A percentile compares a stretch with the other conserved stretches of the same genome.
phyloP scores from a whole-genome alignment of 192 early-diverging fungal species.

The Coemansia sp. region DNA sequence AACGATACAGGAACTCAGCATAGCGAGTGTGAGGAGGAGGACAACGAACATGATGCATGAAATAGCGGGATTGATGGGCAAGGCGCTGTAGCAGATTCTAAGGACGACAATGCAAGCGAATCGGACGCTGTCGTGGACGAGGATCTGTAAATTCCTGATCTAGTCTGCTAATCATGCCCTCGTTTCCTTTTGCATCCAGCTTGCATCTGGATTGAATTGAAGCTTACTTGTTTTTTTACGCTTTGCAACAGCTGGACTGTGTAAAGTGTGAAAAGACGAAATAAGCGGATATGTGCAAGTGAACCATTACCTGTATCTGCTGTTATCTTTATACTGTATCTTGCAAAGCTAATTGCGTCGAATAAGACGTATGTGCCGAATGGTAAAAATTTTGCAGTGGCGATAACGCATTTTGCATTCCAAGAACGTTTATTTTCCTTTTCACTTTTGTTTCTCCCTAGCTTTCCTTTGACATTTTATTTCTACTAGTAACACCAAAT shows the following conservation, averaged over 20 bases:
- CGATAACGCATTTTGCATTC: too few relatives aligned
- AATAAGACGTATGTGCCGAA: too few relatives aligned
- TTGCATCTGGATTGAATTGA: neutral
- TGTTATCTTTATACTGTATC: too few relatives aligned
- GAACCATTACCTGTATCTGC: neutral
- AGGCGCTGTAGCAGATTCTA: neutral
- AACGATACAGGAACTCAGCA: slow-evolving; percentile 19
- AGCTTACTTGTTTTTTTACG: neutral
- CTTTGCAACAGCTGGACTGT: neutral
- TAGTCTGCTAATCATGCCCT: neutral
- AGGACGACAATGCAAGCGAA: neutral
- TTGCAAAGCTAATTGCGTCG: too few relatives aligned
- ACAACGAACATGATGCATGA: slow-evolving; percentile 1
- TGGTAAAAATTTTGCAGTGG: too few relatives aligned
- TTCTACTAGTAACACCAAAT: too few relatives aligned
- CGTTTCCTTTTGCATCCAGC: neutral
- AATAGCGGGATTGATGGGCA: neutral
- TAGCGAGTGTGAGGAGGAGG: slow-evolving; percentile 10
- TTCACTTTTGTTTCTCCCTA: too few relatives aligned
- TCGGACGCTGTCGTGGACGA: neutral
- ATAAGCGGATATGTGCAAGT: neutral
- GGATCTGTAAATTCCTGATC: neutral
- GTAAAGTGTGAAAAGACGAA: neutral
- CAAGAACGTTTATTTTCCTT: too few relatives aligned
- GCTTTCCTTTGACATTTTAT: too few relatives aligned